Conservation (phyloP, 2,329 filamentous ascomycete genomes). For the Calonectria pteridis region DNA sequence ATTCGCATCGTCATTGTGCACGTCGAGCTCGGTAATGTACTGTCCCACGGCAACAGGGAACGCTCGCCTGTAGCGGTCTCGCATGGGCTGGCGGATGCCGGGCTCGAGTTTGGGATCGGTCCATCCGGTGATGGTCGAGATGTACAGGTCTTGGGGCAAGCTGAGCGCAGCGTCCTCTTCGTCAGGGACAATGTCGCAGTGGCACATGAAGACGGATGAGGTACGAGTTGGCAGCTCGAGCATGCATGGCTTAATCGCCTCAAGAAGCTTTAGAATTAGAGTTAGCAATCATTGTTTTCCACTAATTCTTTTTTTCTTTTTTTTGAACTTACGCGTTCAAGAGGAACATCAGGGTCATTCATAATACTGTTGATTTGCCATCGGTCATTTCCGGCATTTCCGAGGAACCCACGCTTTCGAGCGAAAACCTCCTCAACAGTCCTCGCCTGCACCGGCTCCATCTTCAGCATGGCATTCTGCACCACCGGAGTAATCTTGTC, state of each 20-base stretch:
- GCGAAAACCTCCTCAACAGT: slow-evolving; percentile 24
- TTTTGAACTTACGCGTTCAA: slow-evolving; percentile 8
- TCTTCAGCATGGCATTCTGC: slow-evolving; percentile 11
- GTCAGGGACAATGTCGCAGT: slow-evolving; percentile 20
- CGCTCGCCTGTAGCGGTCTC: slow-evolving; percentile 19
- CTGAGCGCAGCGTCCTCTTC: slow-evolving; percentile 23
- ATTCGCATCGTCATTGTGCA: slow-evolving; percentile 21
- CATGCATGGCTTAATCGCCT: slow-evolving; percentile 22
- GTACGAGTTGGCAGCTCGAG: slow-evolving; percentile 21
- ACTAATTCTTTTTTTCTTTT: neutral
- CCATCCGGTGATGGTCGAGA: slow-evolving; percentile 26
- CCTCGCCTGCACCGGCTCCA: slow-evolving; percentile 22
- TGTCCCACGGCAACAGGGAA: slow-evolving; percentile 21
- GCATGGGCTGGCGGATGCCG: slow-evolving; percentile 22
- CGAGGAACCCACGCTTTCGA: slow-evolving; percentile 22
- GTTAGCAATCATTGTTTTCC: neutral
- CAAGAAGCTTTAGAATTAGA: neutral
- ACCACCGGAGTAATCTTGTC: slow-evolving; percentile 25
- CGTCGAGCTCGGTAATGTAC: slow-evolving; percentile 22
- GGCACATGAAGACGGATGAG: slow-evolving; percentile 21
- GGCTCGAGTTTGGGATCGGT: slow-evolving; percentile 25
- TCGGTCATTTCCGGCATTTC: slow-evolving; percentile 20
- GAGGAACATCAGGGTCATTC: slow-evolving; percentile 24
- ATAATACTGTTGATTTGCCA: slow-evolving; percentile 30
- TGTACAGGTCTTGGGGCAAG: slow-evolving; percentile 22